A percentile compares a stretch with the other conserved stretches of the same genome.
These are phyloP conservation scores for Xylaria sp. DNA, from an alignment of 2,329 filamentous ascomycete species.

Conservation along the genomic window DNA sequence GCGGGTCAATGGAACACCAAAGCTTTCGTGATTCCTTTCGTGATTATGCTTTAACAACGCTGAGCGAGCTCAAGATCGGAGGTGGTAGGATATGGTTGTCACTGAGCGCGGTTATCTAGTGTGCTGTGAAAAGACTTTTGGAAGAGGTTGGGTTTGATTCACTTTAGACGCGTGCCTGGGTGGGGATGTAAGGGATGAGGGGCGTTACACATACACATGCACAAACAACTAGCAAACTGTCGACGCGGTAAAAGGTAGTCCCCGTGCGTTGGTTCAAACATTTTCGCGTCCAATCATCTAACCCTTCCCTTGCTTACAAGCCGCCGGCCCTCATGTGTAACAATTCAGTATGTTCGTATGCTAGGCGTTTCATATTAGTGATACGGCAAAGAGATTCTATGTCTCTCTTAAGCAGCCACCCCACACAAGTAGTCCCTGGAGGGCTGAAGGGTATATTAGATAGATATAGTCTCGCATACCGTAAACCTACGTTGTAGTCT, in stretches of 20 bases:
- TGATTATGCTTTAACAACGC: background rate
- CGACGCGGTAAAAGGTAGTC: background rate
- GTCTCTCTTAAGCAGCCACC: background rate
- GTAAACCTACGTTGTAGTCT: background rate
- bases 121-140: background rate
- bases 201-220: constrained; percentile 20
- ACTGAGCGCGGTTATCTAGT: background rate
- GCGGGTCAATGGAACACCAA: background rate
- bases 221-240: background rate
- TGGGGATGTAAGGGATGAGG: constrained; percentile 6
- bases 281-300: background rate
- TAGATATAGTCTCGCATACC: background rate
- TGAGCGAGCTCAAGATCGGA: background rate
- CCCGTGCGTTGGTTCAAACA: background rate
- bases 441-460: background rate
- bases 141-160: background rate
- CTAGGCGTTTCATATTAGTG: constrained; percentile 1
- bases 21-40: background rate
- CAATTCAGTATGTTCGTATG: background rate
- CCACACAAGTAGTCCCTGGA: background rate
- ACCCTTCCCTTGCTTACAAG: background rate
- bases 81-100: background rate
- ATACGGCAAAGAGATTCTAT: background rate
- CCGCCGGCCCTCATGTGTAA: constrained; percentile 1
- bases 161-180: background rate